These are phyloP conservation scores for Globisporangium nodosum DNA, from an alignment of 352 stramenopile species.

Conservation along the genomic window DNA sequence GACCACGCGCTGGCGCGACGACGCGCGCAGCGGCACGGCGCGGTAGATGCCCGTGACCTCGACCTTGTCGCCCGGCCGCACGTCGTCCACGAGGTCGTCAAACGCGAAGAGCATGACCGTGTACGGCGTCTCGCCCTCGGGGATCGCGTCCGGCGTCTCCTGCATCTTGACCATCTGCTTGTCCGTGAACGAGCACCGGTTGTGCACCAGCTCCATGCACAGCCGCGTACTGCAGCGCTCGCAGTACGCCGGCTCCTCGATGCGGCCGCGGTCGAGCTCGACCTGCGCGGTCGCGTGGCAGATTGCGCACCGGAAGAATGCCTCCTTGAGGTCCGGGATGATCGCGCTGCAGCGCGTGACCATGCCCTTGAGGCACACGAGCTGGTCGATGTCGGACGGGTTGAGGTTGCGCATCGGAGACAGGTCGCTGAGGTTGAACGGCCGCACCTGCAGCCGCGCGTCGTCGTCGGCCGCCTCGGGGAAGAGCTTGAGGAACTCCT, in stretches of 20 bases:
- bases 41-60: constrained; percentile 97
- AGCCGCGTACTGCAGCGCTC: constrained; percentile 83
- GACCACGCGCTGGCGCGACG: constrained; percentile 92
- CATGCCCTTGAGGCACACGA: constrained; percentile 97
- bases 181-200: constrained; percentile 97
- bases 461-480: constrained; percentile 44
- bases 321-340: constrained; percentile 98
- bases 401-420: constrained; percentile 95
- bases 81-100: constrained; percentile 97
- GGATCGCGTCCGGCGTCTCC: constrained; percentile 97
- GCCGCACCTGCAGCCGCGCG: constrained; percentile 90
- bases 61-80: constrained; percentile 95
- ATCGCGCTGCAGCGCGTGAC: constrained; percentile 95
- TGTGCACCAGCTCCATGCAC: constrained; percentile 96
- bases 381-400: constrained; percentile 95
- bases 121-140: constrained; percentile 98
- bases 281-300: constrained; percentile 90
- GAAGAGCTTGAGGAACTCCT: constrained; percentile 81
- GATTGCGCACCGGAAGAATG: constrained; percentile 95
- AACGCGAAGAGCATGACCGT: constrained; percentile 97
- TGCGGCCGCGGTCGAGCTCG: constrained; percentile 93
- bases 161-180: constrained; percentile 99
- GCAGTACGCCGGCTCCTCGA: constrained; percentile 94
- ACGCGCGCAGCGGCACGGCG: constrained; percentile 92
- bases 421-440: constrained; percentile 94